Evolutionary conservation across 2,329 filamentous ascomycete species (phyloP), one percentile per base, ranked within the genome.

Genomic region (Podosphaera leucotricha): DNA sequence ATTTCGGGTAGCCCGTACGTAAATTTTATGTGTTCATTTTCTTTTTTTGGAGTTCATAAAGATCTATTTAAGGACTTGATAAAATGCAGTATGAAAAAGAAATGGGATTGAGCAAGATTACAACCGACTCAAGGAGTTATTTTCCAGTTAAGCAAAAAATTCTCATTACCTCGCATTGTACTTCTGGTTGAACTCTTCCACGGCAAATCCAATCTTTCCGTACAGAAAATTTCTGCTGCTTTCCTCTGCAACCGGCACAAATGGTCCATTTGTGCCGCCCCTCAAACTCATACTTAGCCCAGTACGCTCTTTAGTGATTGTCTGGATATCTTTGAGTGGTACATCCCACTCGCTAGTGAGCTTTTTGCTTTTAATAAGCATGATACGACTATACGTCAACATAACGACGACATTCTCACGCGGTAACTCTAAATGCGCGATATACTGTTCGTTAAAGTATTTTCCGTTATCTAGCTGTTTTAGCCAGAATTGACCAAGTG

Each of bases 381-480:
- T 75, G 58, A 98, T 93, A 3, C 83, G 75, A 50, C 73, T 70
- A 59, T 81, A 90, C 8, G 82, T 94, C 48, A 98, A 71, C 73
- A 95, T 83, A 41, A 86, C 79, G 46, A 87, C 76, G 67, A 85
- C 80, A 58, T 92, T 86, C 59, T 90, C 83, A 48, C 77, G 75
- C 10, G 84, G 81, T 21, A 98, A 71, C 61, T 98, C 87, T 3
- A 98, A 68, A 58, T 98, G 92, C 3, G 86, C 92, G 59, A 98
- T 90, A 64, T 98, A 98, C 58, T 84, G 73, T 61, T 98, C 90
- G 62, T 92, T 80, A 71, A 98, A 98, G 67, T 87, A 95, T 60
- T 86, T 90, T 48, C 90, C 90, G 51, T 94, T 90, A 62, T 98
- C 90, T 10, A 92, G 76, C 47, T 93, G 92, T 68, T 98, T 98